phyloP scores from a whole-genome alignment of 805 yeast genomes.

The Hanseniaspora mollemarum region DNA sequence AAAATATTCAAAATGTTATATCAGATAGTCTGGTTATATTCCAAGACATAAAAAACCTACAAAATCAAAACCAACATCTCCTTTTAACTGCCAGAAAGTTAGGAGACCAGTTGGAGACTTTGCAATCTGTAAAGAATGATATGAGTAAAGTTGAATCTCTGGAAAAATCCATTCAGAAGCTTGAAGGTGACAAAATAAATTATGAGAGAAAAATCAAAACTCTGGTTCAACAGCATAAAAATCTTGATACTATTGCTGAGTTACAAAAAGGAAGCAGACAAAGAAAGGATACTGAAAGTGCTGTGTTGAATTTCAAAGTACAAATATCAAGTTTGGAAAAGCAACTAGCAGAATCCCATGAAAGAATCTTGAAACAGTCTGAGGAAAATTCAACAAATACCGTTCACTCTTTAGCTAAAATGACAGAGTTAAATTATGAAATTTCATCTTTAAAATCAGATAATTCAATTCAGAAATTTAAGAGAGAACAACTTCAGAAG shows the following conservation, averaged over 20 bases:
- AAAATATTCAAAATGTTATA: slow-evolving; percentile 60
- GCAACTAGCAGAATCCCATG: background rate
- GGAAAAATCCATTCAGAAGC: slow-evolving; percentile 2
- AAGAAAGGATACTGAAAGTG: slow-evolving; percentile 1
- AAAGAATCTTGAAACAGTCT: slow-evolving; percentile 2
- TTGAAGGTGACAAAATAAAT: slow-evolving; percentile 30
- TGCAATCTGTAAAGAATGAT: slow-evolving; percentile 16
- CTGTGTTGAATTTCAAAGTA: slow-evolving; percentile 1
- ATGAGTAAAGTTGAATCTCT: slow-evolving; percentile 16
- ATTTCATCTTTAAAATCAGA: background rate
- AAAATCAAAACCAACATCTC: slow-evolving; percentile 62
- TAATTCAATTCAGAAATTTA: background rate
- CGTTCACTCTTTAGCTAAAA: background rate
- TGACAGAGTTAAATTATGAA: background rate
- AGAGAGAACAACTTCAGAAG: background rate
- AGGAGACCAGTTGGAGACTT: slow-evolving; percentile 53
- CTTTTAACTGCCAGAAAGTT: slow-evolving; percentile 56
- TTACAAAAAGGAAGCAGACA: slow-evolving; percentile 11
- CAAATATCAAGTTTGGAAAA: slow-evolving; percentile 8
- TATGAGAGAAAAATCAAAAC: slow-evolving; percentile 19
- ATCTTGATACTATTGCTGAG: slow-evolving; percentile 17
- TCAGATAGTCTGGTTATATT: slow-evolving; percentile 65
- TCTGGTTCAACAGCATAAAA: slow-evolving; percentile 13
- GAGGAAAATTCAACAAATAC: background rate
- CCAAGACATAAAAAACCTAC: slow-evolving; percentile 53